Evolutionary conservation across 2,329 filamentous ascomycete species (phyloP).

Genomic region (Stachybotrys echinatus): DNA sequence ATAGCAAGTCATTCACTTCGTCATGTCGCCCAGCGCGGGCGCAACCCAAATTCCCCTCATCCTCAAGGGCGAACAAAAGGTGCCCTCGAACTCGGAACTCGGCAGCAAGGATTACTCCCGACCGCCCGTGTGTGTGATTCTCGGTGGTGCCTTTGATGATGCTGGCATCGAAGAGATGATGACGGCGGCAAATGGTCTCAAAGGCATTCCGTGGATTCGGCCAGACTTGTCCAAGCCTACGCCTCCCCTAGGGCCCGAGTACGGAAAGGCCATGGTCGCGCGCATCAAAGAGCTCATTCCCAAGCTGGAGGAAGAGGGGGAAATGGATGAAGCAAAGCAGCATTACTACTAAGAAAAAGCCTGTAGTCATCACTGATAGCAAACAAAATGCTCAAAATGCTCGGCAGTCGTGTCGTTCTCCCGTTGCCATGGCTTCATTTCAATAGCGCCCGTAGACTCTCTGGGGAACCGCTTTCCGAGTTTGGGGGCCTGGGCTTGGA

Average conservation of each 20-base stretch:
- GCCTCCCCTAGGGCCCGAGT: constrained; percentile 18
- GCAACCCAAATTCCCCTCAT: constrained; percentile 14
- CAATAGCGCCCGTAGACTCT: too few species aligned
- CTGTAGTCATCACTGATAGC: too few species aligned
- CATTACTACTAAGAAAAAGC: neutral
- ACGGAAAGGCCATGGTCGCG: constrained; percentile 16
- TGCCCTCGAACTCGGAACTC: constrained; percentile 7
- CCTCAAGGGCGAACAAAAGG: constrained; percentile 8
- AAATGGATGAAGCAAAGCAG: constrained; percentile 33
- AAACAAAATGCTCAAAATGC: too few species aligned
- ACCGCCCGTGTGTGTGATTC: constrained; percentile 11
- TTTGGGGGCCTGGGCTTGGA: too few species aligned
- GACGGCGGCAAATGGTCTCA: constrained; percentile 3
- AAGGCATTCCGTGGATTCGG: constrained; percentile 14
- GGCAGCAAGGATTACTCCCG: constrained; percentile 10
- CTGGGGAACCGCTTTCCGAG: too few species aligned
- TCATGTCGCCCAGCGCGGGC: constrained; percentile 8
- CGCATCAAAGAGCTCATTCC: constrained; percentile 16
- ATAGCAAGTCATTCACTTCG: constrained; percentile 14
- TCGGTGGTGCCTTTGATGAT: constrained; percentile 15
- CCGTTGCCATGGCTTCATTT: too few species aligned
- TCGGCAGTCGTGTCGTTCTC: too few species aligned
- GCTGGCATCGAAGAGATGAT: constrained; percentile 6
- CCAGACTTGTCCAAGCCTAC: constrained; percentile 12
- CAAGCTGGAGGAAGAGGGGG: constrained; percentile 13